Percentiles rank a stretch among this genome's conserved stretches.
phyloP scores from a whole-genome alignment of 1,284 basidiomycete genomes.

The Moesziomyces aphidis region DNA sequence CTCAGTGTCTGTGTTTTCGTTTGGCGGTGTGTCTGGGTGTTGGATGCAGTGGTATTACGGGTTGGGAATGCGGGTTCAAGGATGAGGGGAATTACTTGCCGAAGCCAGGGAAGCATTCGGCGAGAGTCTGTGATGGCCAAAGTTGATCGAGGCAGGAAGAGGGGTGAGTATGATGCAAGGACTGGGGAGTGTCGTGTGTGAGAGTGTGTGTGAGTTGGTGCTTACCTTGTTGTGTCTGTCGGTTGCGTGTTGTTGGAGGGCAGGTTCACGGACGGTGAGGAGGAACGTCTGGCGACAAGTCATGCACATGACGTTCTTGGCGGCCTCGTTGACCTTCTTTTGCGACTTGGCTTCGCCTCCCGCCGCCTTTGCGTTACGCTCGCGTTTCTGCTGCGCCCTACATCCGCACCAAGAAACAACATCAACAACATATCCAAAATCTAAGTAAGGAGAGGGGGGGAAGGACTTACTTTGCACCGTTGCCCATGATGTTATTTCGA shows the following conservation, averaged over 20 bases:
- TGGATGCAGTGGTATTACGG: neutral
- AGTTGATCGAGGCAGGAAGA: neutral
- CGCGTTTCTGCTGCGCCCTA: slow-evolving; percentile 66
- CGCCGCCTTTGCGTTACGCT: slow-evolving; percentile 62
- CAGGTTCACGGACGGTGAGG: slow-evolving; percentile 69
- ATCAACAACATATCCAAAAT: neutral
- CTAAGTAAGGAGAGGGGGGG: neutral
- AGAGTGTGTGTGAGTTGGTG: too few relatives aligned
- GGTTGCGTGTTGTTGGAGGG: slow-evolving; percentile 59
- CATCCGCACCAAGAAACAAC: too few relatives aligned
- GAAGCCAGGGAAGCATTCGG: slow-evolving; percentile 47
- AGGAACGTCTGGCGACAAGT: slow-evolving; percentile 71
- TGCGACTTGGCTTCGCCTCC: slow-evolving; percentile 61
- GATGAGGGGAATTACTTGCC: slow-evolving; percentile 14
- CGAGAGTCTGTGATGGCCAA: slow-evolving; percentile 24
- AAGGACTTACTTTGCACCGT: slow-evolving; percentile 55
- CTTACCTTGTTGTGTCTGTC: slow-evolving; percentile 60
- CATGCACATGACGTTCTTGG: slow-evolving; percentile 70
- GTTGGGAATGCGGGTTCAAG: too few relatives aligned
- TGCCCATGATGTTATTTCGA: slow-evolving; percentile 45
- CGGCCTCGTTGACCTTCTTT: slow-evolving; percentile 68
- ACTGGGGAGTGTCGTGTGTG: too few relatives aligned
- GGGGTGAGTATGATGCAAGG: too few relatives aligned
- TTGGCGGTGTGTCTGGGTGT: neutral
- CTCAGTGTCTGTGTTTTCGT: too few relatives aligned